Evolutionary conservation across 2,329 filamentous ascomycete species (phyloP).

Genomic region (Pseudocercospora eumusae): DNA sequence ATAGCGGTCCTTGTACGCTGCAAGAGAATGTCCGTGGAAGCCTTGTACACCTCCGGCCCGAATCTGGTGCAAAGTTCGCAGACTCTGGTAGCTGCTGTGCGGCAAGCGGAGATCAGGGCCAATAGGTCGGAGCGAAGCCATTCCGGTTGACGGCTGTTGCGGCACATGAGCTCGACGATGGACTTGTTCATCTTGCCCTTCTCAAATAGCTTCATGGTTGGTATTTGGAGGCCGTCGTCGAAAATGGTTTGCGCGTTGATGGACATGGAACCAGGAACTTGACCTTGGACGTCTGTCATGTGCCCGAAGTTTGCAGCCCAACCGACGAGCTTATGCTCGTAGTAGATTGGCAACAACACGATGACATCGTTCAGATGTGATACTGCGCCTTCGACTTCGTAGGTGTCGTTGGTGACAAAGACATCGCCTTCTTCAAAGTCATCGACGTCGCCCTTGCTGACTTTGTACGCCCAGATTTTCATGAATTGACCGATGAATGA

Average conservation of each 20-base stretch:
- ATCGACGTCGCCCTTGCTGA: constrained; percentile 29
- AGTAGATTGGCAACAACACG: constrained; percentile 31
- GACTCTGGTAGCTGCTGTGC: constrained; percentile 32
- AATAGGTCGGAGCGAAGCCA: constrained; percentile 34
- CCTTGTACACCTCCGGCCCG: constrained; percentile 32
- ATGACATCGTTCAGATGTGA: constrained; percentile 34
- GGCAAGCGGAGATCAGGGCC: constrained; percentile 33
- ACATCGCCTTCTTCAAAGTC: constrained; percentile 33
- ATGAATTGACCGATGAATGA: constrained; percentile 35
- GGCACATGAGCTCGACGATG: constrained; percentile 34
- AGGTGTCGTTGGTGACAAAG: constrained; percentile 35
- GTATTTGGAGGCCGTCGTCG: constrained; percentile 34
- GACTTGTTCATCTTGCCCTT: constrained; percentile 33
- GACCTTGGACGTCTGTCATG: constrained; percentile 35
- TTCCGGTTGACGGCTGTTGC: constrained; percentile 33
- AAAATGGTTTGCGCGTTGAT: constrained; percentile 36
- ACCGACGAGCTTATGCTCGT: constrained; percentile 32
- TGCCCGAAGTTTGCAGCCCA: constrained; percentile 36
- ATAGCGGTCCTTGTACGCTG: constrained; percentile 30
- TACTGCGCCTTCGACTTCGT: constrained; percentile 35
- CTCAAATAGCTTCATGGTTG: constrained; percentile 36
- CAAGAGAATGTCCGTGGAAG: constrained; percentile 31
- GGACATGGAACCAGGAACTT: constrained; percentile 34
- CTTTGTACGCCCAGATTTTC: constrained; percentile 34
- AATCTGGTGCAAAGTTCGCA: constrained; percentile 34